Conservation (phyloP, 2,329 filamentous ascomycete species). For the Bisporella sp. region DNA sequence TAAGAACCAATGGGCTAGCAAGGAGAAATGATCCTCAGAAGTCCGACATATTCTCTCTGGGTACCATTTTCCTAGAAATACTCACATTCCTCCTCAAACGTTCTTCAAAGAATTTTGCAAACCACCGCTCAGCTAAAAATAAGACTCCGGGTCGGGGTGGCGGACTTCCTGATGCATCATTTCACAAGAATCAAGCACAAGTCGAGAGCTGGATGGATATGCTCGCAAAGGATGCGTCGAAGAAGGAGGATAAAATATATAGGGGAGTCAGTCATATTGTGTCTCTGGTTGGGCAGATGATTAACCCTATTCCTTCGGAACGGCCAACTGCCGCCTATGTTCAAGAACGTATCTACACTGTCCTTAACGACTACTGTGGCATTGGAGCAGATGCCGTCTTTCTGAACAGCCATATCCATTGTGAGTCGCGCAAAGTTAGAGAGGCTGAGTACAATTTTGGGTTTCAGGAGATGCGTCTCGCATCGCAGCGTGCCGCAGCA, state of each 20-base stretch:
- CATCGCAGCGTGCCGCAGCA: slow-evolving; percentile 23
- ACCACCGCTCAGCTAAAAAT: slow-evolving; percentile 59
- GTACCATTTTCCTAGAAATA: slow-evolving; percentile 66
- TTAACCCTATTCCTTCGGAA: slow-evolving; percentile 43
- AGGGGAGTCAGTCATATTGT: slow-evolving; percentile 45
- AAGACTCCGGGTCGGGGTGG: slow-evolving; percentile 44
- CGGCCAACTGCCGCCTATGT: slow-evolving; percentile 47
- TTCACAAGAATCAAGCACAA: slow-evolving; percentile 63
- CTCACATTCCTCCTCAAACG: slow-evolving; percentile 64
- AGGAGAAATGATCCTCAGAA: slow-evolving; percentile 45
- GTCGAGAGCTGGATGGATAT: slow-evolving; percentile 61
- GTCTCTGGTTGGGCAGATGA: slow-evolving; percentile 46
- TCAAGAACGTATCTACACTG: slow-evolving; percentile 43
- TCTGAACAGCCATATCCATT: slow-evolving; percentile 16
- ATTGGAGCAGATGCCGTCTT: slow-evolving; percentile 5
- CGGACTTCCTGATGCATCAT: slow-evolving; percentile 59
- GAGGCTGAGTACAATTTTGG: slow-evolving; percentile 18
- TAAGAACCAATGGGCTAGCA: slow-evolving; percentile 14
- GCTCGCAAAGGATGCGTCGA: slow-evolving; percentile 50
- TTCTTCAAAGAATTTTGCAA: slow-evolving; percentile 56
- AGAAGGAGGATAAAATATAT: slow-evolving; percentile 40
- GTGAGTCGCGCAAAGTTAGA: slow-evolving; percentile 8
- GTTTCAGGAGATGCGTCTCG: slow-evolving; percentile 22
- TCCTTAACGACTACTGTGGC: slow-evolving; percentile 34
- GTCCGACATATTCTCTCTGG: slow-evolving; percentile 67